Percentiles rank a stretch among this genome's conserved stretches.
phyloP scores from a whole-genome alignment of 2,329 filamentous ascomycete species.

The Elsinoe necatrix region DNA sequence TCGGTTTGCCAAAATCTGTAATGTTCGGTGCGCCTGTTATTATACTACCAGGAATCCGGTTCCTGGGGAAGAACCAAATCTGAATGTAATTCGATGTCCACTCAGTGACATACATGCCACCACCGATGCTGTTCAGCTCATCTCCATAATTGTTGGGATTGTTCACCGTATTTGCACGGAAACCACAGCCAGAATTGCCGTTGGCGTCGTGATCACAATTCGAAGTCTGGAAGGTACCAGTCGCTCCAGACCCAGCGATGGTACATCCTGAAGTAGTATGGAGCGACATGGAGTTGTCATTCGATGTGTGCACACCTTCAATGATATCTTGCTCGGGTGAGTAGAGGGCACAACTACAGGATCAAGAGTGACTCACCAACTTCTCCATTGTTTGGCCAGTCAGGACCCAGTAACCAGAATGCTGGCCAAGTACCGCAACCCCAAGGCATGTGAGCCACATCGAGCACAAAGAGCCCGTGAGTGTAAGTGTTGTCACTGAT shows the following conservation, averaged over 20 bases:
- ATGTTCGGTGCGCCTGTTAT: conserved; percentile 46
- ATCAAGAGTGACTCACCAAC: conserved; percentile 22
- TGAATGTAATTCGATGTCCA: conserved; percentile 30
- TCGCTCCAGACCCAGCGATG: conserved; percentile 24
- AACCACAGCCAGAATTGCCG: conserved; percentile 28
- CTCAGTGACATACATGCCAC: conserved; percentile 31
- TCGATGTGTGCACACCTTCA: conserved; percentile 26
- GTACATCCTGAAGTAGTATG: conserved; percentile 28
- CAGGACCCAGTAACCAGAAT: conserved; percentile 42
- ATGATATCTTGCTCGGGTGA: conserved; percentile 26
- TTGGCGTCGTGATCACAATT: conserved; percentile 25
- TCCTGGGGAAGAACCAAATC: conserved; percentile 31
- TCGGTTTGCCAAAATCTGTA: conserved; percentile 51
- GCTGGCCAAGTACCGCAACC: conserved; percentile 36
- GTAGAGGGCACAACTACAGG: background rate
- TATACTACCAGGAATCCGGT: conserved; percentile 35
- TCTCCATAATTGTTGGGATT: conserved; percentile 29
- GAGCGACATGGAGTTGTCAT: conserved; percentile 25
- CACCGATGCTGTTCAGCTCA: conserved; percentile 25
- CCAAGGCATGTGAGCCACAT: conserved; percentile 32
- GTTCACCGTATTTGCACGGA: conserved; percentile 17
- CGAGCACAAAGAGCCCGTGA: conserved; percentile 33
- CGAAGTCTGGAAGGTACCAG: conserved; percentile 22
- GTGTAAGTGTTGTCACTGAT: conserved; percentile 32
- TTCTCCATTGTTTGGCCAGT: conserved; percentile 30